phyloP scores from a whole-genome alignment of 192 early-diverging fungal genomes.

The Gonapodya prolifera region DNA sequence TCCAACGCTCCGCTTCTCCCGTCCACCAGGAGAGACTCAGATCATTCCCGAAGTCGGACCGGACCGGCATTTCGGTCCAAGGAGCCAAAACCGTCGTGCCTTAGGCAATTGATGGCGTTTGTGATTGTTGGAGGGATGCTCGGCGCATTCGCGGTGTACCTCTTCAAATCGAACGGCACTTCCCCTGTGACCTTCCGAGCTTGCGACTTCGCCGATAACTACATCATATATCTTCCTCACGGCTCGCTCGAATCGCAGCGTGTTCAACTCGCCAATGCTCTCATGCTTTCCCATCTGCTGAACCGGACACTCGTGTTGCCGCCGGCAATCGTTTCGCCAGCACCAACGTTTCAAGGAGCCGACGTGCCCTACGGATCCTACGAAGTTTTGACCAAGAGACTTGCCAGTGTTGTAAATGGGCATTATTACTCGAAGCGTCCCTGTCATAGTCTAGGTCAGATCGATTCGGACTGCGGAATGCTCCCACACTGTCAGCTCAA shows the following conservation, averaged over 20 bases:
- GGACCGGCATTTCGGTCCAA: too few relatives aligned
- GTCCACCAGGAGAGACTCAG: too few relatives aligned
- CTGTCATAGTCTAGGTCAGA: neutral
- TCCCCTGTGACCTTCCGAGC: neutral
- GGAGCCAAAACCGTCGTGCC: neutral
- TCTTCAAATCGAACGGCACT: neutral
- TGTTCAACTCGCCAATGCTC: neutral
- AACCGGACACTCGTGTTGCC: neutral
- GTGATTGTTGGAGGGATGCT: neutral
- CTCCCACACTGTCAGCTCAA: neutral
- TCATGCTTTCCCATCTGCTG: neutral
- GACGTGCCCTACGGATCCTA: neutral
- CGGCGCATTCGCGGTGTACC: neutral
- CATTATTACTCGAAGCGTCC: neutral
- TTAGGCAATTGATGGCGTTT: neutral
- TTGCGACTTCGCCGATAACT: neutral
- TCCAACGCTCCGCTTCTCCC: too few relatives aligned
- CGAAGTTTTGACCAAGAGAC: neutral
- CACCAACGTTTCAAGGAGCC: neutral
- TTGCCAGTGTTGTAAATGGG: neutral
- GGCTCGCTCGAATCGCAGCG: neutral
- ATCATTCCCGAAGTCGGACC: too few relatives aligned
- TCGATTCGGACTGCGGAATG: neutral
- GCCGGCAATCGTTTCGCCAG: neutral
- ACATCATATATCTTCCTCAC: neutral